Evolutionary conservation across 768 basidiomycete genomes (phyloP).

Genomic region (Russula lepida): DNA sequence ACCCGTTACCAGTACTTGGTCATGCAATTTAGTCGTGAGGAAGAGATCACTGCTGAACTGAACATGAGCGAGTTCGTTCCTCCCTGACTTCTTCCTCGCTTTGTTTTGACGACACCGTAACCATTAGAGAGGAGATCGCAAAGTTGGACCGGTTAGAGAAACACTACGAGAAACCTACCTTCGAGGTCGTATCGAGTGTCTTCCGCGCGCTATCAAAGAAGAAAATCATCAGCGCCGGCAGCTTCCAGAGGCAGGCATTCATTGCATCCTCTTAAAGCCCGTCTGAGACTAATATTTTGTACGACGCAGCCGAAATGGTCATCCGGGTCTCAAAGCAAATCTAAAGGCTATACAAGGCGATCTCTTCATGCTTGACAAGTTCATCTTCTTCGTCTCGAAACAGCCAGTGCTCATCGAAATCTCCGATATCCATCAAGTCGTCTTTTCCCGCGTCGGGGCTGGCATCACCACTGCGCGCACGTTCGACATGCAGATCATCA

Average conservation of each 20-base stretch:
- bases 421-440: slow-evolving; percentile 78
- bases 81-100: not conserved
- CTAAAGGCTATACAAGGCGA: slow-evolving; percentile 95
- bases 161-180: slow-evolving; percentile 91
- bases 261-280: not conserved
- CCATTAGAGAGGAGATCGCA: slow-evolving; percentile 58
- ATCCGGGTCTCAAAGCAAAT: slow-evolving; percentile 95
- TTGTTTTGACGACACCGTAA: not conserved
- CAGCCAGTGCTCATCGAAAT: slow-evolving; percentile 87
- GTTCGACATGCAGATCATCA: slow-evolving; percentile 87
- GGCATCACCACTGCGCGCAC: slow-evolving; percentile 84
- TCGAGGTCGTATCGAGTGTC: slow-evolving; percentile 88
- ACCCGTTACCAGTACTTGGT: slow-evolving; percentile 97
- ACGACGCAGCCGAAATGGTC: slow-evolving; percentile 63
- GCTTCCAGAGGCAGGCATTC: slow-evolving; percentile 65
- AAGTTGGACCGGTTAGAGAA: slow-evolving; percentile 82
- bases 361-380: slow-evolving; percentile 96
- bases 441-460: slow-evolving; percentile 90
- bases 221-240: slow-evolving; percentile 83
- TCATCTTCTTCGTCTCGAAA: slow-evolving; percentile 96
- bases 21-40: slow-evolving; percentile 96
- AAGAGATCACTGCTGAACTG: slow-evolving; percentile 92
- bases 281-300: slow-evolving; percentile 5
- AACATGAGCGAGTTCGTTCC: slow-evolving; percentile 81
- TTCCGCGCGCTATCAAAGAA: slow-evolving; percentile 87